A percentile compares a stretch with the other conserved stretches of the same genome.
These are phyloP conservation scores for Maudiozyma saulgeensis DNA, from an alignment of 805 yeast species.

Conservation along the genomic window DNA sequence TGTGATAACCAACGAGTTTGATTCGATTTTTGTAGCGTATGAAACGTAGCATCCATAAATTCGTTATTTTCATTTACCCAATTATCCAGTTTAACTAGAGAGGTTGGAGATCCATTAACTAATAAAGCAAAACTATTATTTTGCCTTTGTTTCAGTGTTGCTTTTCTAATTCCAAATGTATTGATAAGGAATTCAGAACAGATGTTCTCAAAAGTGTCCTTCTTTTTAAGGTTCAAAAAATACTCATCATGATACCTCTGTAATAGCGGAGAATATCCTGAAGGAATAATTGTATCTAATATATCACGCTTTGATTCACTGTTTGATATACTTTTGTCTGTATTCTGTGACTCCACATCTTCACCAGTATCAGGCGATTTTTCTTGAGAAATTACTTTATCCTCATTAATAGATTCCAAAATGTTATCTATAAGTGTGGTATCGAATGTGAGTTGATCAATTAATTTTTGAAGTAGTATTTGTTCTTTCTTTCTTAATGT, in stretches of 20 bases:
- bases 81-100: slow-evolving; percentile 15
- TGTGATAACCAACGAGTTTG: slow-evolving; percentile 38
- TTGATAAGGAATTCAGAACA: slow-evolving; percentile 24
- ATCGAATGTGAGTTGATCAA: slow-evolving; percentile 32
- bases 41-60: slow-evolving; percentile 8
- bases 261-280: slow-evolving; percentile 27
- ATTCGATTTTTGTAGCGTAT: slow-evolving; percentile 33
- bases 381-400: slow-evolving; percentile 18
- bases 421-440: slow-evolving; percentile 35
- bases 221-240: slow-evolving; percentile 21
- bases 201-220: slow-evolving; percentile 19
- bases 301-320: not conserved
- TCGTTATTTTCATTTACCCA: slow-evolving; percentile 8
- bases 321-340: not conserved
- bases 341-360: not conserved
- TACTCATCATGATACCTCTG: slow-evolving; percentile 29
- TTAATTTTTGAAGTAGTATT: slow-evolving; percentile 19
- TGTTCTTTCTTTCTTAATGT: slow-evolving; percentile 20
- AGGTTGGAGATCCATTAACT: slow-evolving; percentile 33
- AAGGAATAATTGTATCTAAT: slow-evolving; percentile 31
- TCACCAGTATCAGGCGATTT: not conserved
- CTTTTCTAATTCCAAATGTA: slow-evolving; percentile 23
- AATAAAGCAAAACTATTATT: slow-evolving; percentile 40
- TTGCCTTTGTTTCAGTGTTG: slow-evolving; percentile 34
- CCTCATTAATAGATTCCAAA: slow-evolving; percentile 33